Conservation (phyloP, 305 asterid genomes). For the Fraxinus floribunda region DNA sequence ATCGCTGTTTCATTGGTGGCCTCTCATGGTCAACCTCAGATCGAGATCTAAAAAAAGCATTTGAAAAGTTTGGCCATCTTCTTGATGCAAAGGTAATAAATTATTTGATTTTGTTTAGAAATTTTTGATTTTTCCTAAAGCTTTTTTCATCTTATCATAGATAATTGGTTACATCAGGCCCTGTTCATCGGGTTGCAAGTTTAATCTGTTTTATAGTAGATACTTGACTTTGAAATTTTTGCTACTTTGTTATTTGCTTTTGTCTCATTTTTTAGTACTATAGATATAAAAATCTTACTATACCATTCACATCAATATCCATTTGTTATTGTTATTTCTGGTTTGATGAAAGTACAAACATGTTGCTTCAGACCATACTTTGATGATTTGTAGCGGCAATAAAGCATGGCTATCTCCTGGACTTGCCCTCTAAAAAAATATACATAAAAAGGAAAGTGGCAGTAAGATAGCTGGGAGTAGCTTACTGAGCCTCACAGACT, state of each 20-base stretch:
- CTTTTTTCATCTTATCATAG: neutral
- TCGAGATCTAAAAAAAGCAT: constrained; percentile 65
- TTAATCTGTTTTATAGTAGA: neutral
- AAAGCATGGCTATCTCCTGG: neutral
- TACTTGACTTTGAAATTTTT: neutral
- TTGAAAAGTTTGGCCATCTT: constrained; percentile 71
- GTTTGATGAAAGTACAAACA: neutral
- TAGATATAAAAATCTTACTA: neutral
- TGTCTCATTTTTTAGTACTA: neutral
- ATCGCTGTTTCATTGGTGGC: constrained; percentile 78
- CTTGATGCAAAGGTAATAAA: constrained; percentile 67
- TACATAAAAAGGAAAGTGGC: neutral
- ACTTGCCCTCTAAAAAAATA: neutral
- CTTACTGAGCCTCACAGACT: neutral
- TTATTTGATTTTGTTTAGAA: constrained; percentile 4
- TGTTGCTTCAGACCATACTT: neutral
- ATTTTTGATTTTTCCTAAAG: neutral
- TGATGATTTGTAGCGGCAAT: neutral
- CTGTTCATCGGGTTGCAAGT: neutral
- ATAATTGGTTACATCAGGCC: neutral
- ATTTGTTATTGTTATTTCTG: neutral
- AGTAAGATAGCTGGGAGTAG: neutral
- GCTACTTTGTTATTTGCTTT: neutral
- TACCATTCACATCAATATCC: neutral
- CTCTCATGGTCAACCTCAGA: constrained; percentile 82